These are phyloP conservation scores for Stentor coeruleus DNA, from an alignment of 73 alveolate species.

Conservation along the genomic window DNA sequence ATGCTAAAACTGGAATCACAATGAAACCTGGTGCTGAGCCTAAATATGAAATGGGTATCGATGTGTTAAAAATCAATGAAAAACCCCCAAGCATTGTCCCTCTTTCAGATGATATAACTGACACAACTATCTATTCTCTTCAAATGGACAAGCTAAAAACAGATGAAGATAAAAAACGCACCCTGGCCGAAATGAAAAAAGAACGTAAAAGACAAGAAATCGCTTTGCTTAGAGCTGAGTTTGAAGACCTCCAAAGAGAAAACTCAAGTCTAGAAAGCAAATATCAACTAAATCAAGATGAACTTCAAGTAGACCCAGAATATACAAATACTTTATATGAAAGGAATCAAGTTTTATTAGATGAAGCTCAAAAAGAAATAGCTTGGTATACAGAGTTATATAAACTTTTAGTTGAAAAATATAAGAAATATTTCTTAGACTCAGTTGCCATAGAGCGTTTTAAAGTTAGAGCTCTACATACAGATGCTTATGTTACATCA, in stretches of 20 bases:
- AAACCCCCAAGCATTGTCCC: background rate
- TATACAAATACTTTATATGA: constrained; percentile 68
- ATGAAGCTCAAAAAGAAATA: constrained; percentile 77
- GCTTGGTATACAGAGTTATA: constrained; percentile 82
- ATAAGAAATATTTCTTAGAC: constrained; percentile 40
- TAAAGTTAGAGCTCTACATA: constrained; percentile 71
- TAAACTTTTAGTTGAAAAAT: constrained; percentile 56
- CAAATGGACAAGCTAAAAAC: constrained; percentile 75
- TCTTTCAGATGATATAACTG: constrained; percentile 1
- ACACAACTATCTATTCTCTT: constrained; percentile 9
- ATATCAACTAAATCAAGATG: constrained; percentile 65
- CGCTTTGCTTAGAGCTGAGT: constrained; percentile 62
- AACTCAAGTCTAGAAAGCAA: constrained; percentile 43
- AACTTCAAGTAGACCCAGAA: constrained; percentile 78
- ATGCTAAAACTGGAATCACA: constrained; percentile 44
- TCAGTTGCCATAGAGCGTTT: constrained; percentile 72
- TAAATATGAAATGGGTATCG: constrained; percentile 53
- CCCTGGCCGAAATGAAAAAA: constrained; percentile 80
- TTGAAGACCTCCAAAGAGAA: constrained; percentile 35
- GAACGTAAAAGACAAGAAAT: constrained; percentile 64
- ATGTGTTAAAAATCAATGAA: background rate
- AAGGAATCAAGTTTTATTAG: constrained; percentile 54
- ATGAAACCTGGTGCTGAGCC: constrained; percentile 59
- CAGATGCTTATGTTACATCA: constrained; percentile 59
- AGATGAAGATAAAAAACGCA: constrained; percentile 80